A percentile compares a stretch with the other conserved stretches of the same genome.
Conservation (phyloP, 73 alveolate genomes). For the Paramecium caudatum region DNA sequence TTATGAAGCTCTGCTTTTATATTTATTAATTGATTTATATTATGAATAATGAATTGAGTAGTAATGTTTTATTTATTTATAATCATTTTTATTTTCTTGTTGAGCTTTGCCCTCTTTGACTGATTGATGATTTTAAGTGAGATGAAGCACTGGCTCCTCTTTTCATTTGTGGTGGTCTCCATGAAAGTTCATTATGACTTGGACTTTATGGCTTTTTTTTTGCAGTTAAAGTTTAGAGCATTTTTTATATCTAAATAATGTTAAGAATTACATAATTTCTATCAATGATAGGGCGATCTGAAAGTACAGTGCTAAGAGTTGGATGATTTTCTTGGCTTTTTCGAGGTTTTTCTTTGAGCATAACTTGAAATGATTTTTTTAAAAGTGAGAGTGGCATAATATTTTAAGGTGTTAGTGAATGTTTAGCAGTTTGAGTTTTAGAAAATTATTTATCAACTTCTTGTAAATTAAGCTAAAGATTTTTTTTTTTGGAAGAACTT, state of each 20-base stretch:
- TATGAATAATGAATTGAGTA: neutral
- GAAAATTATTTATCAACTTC: neutral
- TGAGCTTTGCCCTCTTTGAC: neutral
- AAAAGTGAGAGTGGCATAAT: constrained; percentile 42
- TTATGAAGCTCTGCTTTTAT: neutral
- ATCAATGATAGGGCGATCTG: constrained; percentile 53
- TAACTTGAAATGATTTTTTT: neutral
- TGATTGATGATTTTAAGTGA: constrained; percentile 41
- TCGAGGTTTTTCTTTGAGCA: neutral
- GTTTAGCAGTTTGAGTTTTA: neutral
- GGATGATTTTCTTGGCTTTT: constrained; percentile 31
- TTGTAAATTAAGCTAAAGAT: neutral
- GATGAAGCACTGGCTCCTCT: constrained; percentile 51
- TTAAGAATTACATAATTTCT: neutral
- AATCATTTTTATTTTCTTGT: constrained; percentile 35
- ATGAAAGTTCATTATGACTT: constrained; percentile 5
- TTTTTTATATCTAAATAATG: neutral
- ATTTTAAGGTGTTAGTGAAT: neutral
- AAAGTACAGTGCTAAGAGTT: constrained; percentile 43
- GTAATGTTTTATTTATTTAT: too few relatives aligned
- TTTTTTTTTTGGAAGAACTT: neutral
- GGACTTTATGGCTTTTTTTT: constrained; percentile 10
- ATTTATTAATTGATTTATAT: neutral
- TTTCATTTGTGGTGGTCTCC: constrained; percentile 58
- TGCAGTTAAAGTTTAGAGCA: neutral